Percentiles rank a stretch among this genome's conserved stretches.
Conservation (phyloP, 2,329 filamentous ascomycete species). For the Diplodia scrobiculata region DNA sequence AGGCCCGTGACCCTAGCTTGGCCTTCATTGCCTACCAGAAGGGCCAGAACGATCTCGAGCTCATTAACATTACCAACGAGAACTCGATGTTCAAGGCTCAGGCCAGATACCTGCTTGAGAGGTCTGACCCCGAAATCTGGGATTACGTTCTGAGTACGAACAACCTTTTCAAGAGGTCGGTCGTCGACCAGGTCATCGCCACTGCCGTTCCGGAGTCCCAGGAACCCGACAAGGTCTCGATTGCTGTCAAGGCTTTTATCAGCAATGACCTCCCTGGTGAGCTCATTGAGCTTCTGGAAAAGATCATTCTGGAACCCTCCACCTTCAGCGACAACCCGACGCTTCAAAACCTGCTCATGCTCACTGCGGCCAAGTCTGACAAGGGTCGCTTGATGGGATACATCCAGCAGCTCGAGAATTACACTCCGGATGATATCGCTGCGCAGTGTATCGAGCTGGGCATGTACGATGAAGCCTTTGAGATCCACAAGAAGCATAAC, state of each 20-base stretch:
- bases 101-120: constrained; percentile 88
- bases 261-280: constrained; percentile 87
- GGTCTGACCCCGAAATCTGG: constrained; percentile 90
- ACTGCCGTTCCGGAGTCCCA: constrained; percentile 91
- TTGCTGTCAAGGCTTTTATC: constrained; percentile 92
- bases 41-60: constrained; percentile 94
- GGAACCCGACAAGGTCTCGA: constrained; percentile 90
- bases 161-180: constrained; percentile 89
- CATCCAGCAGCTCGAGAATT: constrained; percentile 85
- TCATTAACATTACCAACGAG: constrained; percentile 97
- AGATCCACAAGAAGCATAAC: constrained; percentile 97
- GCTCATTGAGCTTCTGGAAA: constrained; percentile 95
- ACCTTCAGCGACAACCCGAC: constrained; percentile 97
- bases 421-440: constrained; percentile 90
- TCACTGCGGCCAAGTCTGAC: constrained; percentile 95
- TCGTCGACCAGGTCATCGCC: constrained; percentile 94
- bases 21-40: constrained; percentile 95
- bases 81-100: constrained; percentile 99
- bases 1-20: constrained; percentile 95
- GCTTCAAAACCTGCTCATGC: constrained; percentile 92
- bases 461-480: constrained; percentile 93
- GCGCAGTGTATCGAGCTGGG: constrained; percentile 92
- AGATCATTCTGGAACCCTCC: constrained; percentile 99
- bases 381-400: constrained; percentile 95
- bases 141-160: constrained; percentile 90